These are phyloP conservation scores for Cystobasidiopsis lactophilus DNA, from an alignment of 768 basidiomycete species.

Conservation along the genomic window DNA sequence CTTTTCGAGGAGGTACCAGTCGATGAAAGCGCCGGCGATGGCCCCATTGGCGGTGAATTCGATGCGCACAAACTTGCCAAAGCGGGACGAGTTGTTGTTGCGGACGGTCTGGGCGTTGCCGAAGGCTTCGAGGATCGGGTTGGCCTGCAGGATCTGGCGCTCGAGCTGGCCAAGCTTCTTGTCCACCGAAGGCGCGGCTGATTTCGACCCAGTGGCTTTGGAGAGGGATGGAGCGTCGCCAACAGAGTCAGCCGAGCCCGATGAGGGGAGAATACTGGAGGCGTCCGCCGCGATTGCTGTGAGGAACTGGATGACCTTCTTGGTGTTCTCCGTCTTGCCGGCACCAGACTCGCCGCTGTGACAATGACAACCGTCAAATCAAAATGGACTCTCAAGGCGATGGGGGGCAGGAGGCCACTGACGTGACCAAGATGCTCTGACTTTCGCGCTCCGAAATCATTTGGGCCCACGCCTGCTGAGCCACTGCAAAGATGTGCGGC, in stretches of 20 bases:
- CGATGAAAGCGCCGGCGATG: constrained; percentile 91
- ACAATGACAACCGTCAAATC: not conserved
- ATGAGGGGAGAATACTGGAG: constrained; percentile 37
- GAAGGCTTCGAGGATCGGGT: constrained; percentile 90
- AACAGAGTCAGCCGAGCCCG: constrained; percentile 30
- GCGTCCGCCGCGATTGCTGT: constrained; percentile 87
- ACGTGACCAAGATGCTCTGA: constrained; percentile 97
- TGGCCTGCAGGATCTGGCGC: constrained; percentile 88
- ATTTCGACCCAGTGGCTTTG: constrained; percentile 26
- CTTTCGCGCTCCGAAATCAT: constrained; percentile 95
- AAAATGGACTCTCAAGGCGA: constrained; percentile 10
- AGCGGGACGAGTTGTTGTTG: constrained; percentile 96
- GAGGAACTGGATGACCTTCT: constrained; percentile 98
- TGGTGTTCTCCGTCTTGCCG: constrained; percentile 91
- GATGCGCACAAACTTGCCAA: constrained; percentile 93
- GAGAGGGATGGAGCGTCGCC: not conserved
- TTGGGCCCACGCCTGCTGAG: constrained; percentile 92
- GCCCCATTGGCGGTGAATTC: constrained; percentile 79
- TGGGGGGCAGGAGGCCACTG: constrained; percentile 27
- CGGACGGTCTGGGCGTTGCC: constrained; percentile 96
- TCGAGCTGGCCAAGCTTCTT: constrained; percentile 55
- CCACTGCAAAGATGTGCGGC: constrained; percentile 91
- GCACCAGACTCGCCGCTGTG: constrained; percentile 93
- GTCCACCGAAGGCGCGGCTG: not conserved
- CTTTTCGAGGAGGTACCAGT: constrained; percentile 98